Conservation (phyloP, 257 asterid species). For the Linaria vulgaris region DNA sequence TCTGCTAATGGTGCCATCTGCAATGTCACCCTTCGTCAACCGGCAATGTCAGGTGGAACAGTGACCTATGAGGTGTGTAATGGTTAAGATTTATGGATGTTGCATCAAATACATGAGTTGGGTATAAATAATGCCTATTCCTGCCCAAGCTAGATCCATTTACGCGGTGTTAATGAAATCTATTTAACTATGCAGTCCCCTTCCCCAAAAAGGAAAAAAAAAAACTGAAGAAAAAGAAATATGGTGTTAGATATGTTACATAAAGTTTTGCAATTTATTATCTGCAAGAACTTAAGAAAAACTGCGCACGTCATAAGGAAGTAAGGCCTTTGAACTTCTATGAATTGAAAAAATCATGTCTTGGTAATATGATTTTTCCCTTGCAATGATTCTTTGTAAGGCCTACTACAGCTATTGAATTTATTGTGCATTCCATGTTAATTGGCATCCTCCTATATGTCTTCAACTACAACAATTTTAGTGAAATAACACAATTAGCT, state of each 20-base stretch:
- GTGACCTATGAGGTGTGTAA: constrained; percentile 78
- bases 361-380: constrained; percentile 1
- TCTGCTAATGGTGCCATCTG: constrained; percentile 82
- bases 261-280: not conserved
- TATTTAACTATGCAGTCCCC: no score
- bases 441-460: no score
- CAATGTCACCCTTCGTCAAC: constrained; percentile 77
- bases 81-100: not conserved
- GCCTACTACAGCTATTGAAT: no score
- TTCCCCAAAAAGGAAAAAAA: no score
- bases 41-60: constrained; percentile 70
- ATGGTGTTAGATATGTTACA: not conserved
- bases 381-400: not conserved
- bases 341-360: not conserved
- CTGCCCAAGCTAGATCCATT: no score
- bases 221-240: no score
- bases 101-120: no score
- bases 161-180: no score
- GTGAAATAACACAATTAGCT: no score
- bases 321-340: not conserved
- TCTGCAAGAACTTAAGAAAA: not conserved
- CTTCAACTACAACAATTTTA: no score
- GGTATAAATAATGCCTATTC: no score
- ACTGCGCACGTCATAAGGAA: not conserved
- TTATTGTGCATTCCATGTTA: no score